Evolutionary conservation across 164 flowering plant genomes (phyloP), one percentile per base, ranked within the genome.

Genomic region (Magnolia sinica): DNA sequence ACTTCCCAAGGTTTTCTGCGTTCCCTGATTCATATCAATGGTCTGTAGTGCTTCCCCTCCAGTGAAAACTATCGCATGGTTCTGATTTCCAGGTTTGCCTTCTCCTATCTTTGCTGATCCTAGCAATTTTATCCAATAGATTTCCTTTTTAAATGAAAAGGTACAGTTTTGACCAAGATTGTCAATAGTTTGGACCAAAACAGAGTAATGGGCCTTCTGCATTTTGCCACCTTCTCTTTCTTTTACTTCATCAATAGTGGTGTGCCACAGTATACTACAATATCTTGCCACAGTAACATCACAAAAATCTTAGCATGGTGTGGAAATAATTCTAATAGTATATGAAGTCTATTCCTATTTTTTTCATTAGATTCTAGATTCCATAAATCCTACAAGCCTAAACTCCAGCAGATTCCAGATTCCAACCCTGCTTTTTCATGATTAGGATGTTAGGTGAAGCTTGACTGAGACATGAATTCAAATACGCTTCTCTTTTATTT

Each of bases 11-110:
- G 59, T 68, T 31, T 24, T 18, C 29, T 37, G 19, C 7, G 29
- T 58, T 80, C 92, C 99, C 91, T 96, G 99, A 78, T 96, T 96
- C 99, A 96, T 96, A 80, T 96, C 99, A 83, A 96, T 96, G 63
- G 98, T 85, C 79, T 96, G 99, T 81, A 96, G 93, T 76, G 98
- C 99, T 86, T 96, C 99, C 22, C 99, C 99, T 80, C 97, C 83
- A 59, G 93, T 87, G 64, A 96, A 96, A 79, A 96, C 81, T 65
- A 96, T 90, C 18, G 99, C 99, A 81, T 96, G 99, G 76, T 96
- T 96, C 80, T 96, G 99, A 82, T 96, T 96, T 87, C 94, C 99
- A 72, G 99, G 99, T 82, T 96, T 96, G 55, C 99, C 98, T 90
- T 96, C 99, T 77, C 99, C 99, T 73, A 96, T 70, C 81, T 87